phyloP scores from a whole-genome alignment of 75 land plant genomes.

The Pseudotsuga menziesii region DNA sequence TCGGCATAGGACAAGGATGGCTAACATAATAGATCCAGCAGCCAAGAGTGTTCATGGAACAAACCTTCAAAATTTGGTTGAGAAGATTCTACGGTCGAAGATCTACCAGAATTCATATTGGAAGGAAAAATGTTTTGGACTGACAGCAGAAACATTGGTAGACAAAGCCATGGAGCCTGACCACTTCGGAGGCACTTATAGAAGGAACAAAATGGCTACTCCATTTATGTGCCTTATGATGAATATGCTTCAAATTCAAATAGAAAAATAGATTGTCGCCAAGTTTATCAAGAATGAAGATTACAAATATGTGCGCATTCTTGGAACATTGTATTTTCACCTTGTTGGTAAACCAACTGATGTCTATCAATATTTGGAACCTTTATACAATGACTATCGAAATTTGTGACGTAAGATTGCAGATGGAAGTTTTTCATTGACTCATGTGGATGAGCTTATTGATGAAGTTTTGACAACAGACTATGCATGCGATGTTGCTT shows the following conservation, averaged over 20 bases:
- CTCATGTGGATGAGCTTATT: conserved; percentile 96
- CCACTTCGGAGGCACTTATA: conserved; percentile 94
- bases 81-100: conserved; percentile 91
- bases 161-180: conserved; percentile 99
- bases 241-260: conserved; percentile 99
- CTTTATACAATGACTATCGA: conserved; percentile 94
- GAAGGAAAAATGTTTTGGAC: conserved; percentile 99
- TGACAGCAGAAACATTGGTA: conserved; percentile 97
- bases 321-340: conserved; percentile 95
- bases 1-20: conserved; percentile 44
- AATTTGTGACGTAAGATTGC: conserved; percentile 56
- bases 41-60: conserved; percentile 95
- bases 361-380: conserved; percentile 93
- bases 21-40: conserved; percentile 93
- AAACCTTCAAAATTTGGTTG: conserved; percentile 97
- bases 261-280: conserved; percentile 98
- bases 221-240: conserved; percentile 94
- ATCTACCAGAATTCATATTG: conserved; percentile 94
- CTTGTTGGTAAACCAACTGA: conserved; percentile 86
- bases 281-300: conserved; percentile 99
- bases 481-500: conserved; percentile 92
- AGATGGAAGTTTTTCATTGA: conserved; percentile 79
- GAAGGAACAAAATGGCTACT: conserved; percentile 91
- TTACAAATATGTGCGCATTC: conserved; percentile 82
- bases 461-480: conserved; percentile 92